phyloP scores from a whole-genome alignment of 768 basidiomycete genomes.

The Boletus sensibilis region DNA sequence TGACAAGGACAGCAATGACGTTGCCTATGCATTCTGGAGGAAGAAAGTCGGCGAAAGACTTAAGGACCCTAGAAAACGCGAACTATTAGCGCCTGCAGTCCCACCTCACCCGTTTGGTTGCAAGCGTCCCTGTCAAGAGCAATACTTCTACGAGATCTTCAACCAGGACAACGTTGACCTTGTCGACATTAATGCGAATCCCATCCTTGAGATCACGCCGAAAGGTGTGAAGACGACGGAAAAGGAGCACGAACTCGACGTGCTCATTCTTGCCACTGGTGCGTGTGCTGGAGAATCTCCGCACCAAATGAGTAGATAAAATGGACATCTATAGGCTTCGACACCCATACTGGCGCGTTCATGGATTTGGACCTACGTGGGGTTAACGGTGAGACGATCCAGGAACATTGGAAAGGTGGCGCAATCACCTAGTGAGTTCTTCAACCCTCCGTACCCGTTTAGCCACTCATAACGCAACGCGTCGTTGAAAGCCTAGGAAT shows the following conservation, averaged over 20 bases:
- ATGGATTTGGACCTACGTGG: slow-evolving; percentile 13
- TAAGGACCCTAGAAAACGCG: not conserved
- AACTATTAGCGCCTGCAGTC: not conserved
- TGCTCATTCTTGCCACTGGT: slow-evolving; percentile 10
- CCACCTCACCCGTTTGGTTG: not conserved
- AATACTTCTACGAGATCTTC: not conserved
- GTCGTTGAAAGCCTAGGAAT: too few species aligned
- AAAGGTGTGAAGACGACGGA: slow-evolving; percentile 9
- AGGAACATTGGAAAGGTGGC: slow-evolving; percentile 15
- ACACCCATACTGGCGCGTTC: slow-evolving; percentile 1
- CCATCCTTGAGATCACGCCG: slow-evolving; percentile 7
- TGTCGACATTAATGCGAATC: slow-evolving; percentile 7
- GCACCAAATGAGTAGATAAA: not conserved
- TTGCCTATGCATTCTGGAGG: slow-evolving; percentile 13
- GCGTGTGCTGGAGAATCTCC: not conserved
- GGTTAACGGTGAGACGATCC: slow-evolving; percentile 5
- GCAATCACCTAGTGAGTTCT: slow-evolving; percentile 14
- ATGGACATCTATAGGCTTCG: not conserved
- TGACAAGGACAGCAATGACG: not conserved
- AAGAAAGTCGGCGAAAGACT: slow-evolving; percentile 3
- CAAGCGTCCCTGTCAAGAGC: not conserved
- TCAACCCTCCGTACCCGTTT: not conserved
- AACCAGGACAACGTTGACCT: slow-evolving; percentile 12
- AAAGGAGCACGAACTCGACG: slow-evolving; percentile 10
- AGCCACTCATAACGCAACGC: not conserved